Conservation (phyloP, 2,329 filamentous ascomycete genomes). For the Fusarium domesticum region DNA sequence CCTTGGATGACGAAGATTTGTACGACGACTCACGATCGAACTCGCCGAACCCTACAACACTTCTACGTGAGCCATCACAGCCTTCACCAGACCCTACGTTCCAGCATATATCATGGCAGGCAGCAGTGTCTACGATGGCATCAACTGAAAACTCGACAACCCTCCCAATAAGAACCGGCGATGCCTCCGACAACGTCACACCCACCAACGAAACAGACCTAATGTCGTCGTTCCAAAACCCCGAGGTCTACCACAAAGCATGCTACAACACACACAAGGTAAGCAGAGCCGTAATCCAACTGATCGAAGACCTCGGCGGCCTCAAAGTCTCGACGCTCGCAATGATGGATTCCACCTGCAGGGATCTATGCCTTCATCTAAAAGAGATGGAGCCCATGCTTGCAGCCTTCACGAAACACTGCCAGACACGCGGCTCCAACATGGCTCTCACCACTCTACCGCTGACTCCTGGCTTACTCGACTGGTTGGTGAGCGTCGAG, state of each 20-base stretch:
- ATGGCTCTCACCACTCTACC: conserved; percentile 10
- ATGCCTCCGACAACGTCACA: too few relatives aligned
- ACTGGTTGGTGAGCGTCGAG: conserved; percentile 10
- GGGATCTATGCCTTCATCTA: conserved; percentile 6
- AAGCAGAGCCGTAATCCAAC: conserved; percentile 1
- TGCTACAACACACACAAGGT: conserved; percentile 2
- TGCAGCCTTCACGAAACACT: conserved; percentile 11
- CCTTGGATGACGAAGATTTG: conserved; percentile 6
- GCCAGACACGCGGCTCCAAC: conserved; percentile 8
- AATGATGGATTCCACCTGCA: conserved; percentile 12
- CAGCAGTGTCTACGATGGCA: too few relatives aligned
- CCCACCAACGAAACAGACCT: background rate
- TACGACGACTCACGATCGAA: background rate
- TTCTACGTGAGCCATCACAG: background rate
- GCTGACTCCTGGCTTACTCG: conserved; percentile 12
- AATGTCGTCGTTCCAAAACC: background rate
- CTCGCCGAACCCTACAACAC: conserved; percentile 3
- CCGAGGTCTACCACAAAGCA: conserved; percentile 8
- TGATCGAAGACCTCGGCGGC: conserved; percentile 7
- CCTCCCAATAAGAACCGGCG: too few relatives aligned
- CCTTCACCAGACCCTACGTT: too few relatives aligned
- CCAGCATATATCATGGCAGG: too few relatives aligned
- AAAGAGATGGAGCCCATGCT: conserved; percentile 20
- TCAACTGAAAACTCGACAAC: too few relatives aligned
- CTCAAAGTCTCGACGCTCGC: conserved; percentile 16